phyloP scores from a whole-genome alignment of 1,139 yeast species.

The Candida pseudoviswanathii region DNA sequence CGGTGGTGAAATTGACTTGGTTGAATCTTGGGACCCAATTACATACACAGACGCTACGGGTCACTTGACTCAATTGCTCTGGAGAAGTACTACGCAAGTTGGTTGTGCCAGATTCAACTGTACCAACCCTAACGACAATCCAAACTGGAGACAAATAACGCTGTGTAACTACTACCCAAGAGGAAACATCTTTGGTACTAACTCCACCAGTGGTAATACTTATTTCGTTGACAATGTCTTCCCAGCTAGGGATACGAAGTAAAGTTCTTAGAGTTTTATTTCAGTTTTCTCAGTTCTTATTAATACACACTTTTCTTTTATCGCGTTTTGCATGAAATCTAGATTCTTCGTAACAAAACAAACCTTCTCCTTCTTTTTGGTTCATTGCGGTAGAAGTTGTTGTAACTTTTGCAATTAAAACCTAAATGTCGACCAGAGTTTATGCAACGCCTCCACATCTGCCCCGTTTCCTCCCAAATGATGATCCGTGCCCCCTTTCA shows the following conservation, averaged over 20 bases:
- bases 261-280: constrained; percentile 4
- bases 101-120: constrained; percentile 72
- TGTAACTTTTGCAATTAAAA: no score
- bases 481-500: no score
- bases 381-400: no score
- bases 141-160: constrained; percentile 54
- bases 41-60: constrained; percentile 41
- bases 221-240: constrained; percentile 57
- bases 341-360: not conserved
- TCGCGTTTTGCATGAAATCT: not conserved
- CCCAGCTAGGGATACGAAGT: constrained; percentile 33
- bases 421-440: no score
- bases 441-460: no score
- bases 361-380: not conserved
- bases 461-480: no score
- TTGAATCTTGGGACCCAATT: constrained; percentile 1
- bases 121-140: constrained; percentile 25
- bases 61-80: constrained; percentile 86
- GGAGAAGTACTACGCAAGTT: constrained; percentile 67
- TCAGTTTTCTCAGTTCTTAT: constrained; percentile 1
- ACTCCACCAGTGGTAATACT: constrained; percentile 31
- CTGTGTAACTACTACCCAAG: constrained; percentile 66
- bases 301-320: not conserved
- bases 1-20: constrained; percentile 22
- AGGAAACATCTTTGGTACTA: constrained; percentile 57